Evolutionary conservation across 2,329 filamentous ascomycete species (phyloP), one percentile per base, ranked within the genome.

Genomic region (Capronia coronata): DNA sequence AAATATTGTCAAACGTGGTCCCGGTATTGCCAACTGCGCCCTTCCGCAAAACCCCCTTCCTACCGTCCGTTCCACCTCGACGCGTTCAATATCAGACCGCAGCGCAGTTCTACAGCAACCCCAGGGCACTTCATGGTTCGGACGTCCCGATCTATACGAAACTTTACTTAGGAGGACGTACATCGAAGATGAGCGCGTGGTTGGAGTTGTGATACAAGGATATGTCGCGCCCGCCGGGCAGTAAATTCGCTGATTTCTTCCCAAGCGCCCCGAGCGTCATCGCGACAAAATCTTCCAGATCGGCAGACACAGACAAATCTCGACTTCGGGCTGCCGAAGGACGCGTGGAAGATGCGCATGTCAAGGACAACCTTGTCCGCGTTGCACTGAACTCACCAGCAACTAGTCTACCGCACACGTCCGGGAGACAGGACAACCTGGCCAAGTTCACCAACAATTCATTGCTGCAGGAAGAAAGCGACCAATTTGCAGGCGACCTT

Each of bases 241-340:
- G 49, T 47, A 83, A 83, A 73, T 90, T 89, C 77, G 86, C 84
- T 72, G 82, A 89, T 72, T 93, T 88, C 77, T 90, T 89, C 70
- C 86, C 85, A 61, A 81, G 84, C 66, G 86, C 85, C 65, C 85
- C 86, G 61, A 79, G 80, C 62, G 81, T 80, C 57, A 68, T 76
- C 48, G 34, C 69, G 72, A 57, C 66, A 44, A 72, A 72, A 68
- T 69, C 64, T 66, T 64, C 57, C 68, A 68, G 60, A 61, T 64
- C 46, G 75, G 77, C 58, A 75, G 75, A 65, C 78, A 82, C 67
- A 74, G 79, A 52, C 39, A 43, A 43, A 51, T 38, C 41, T 40
- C 50, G 34, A 14, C 30, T 30, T 25, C 43, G 44, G 30, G 23
- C 41, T 42, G 27, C 43, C 43, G 46, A 49, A 34, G 52, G 51